Evolutionary conservation across 306 rosid genomes (phyloP).

Genomic region (Abrus pulchellus): DNA sequence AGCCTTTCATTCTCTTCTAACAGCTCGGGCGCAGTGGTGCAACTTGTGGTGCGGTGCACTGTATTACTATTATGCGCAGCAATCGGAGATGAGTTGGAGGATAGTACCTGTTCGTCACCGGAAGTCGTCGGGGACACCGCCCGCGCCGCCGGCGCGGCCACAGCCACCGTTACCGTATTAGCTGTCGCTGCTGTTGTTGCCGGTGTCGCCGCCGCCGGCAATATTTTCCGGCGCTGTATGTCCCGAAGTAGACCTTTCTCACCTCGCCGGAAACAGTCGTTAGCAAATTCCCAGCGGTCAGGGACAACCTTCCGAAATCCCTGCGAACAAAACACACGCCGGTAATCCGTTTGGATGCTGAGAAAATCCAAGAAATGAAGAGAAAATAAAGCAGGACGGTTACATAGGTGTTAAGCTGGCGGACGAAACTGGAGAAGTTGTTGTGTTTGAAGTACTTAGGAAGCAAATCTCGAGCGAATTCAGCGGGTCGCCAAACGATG

Average conservation of each 20-base stretch:
- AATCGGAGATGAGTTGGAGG: constrained; percentile 84
- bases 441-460: constrained; percentile 93
- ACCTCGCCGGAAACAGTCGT: constrained; percentile 80
- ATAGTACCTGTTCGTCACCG: constrained; percentile 89
- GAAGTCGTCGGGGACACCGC: constrained; percentile 78
- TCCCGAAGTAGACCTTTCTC: constrained; percentile 86
- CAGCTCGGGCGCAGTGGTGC: constrained; percentile 74
- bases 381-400: neutral
- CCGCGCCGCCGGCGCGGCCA: constrained; percentile 15
- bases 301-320: constrained; percentile 97
- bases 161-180: constrained; percentile 56
- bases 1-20: constrained; percentile 86
- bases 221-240: constrained; percentile 86
- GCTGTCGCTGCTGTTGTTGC: constrained; percentile 20
- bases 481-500: constrained; percentile 95
- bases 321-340: constrained; percentile 45
- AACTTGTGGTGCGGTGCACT: constrained; percentile 64
- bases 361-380: neutral
- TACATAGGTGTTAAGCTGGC: constrained; percentile 96
- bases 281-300: constrained; percentile 97
- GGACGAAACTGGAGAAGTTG: constrained; percentile 96
- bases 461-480: constrained; percentile 96
- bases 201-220: constrained; percentile 36
- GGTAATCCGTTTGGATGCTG: neutral
- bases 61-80: constrained; percentile 43